Evolutionary conservation across 176 grass and related monocot species (phyloP).

Genomic region (Poa annua): DNA sequence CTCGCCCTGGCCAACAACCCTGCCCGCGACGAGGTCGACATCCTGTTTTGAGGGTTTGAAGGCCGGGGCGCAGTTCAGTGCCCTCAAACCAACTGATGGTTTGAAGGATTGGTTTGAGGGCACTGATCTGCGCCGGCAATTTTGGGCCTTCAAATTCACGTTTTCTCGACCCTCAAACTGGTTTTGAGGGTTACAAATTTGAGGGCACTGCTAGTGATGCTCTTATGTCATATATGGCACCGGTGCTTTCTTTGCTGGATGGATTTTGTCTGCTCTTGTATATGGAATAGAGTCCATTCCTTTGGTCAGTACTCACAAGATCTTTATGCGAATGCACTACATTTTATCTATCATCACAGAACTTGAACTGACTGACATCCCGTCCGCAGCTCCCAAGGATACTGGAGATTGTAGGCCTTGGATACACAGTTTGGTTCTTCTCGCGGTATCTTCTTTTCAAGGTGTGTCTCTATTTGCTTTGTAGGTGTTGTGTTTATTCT

Average conservation of each 20-base stretch:
- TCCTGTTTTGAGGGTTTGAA: too few species aligned
- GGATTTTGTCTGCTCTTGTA: constrained; percentile 62
- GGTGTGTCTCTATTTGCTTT: constrained; percentile 29
- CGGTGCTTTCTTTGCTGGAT: constrained; percentile 57
- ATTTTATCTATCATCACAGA: background rate
- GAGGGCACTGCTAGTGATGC: too few species aligned
- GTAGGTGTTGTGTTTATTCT: background rate
- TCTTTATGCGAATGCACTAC: background rate
- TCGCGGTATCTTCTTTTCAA: constrained; percentile 64
- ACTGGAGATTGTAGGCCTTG: constrained; percentile 58
- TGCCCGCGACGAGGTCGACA: too few species aligned
- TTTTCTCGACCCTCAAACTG: too few species aligned
- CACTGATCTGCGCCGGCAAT: too few species aligned
- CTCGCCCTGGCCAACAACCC: too few species aligned
- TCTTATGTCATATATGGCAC: constrained; percentile 54
- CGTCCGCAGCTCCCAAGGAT: constrained; percentile 64
- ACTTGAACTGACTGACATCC: background rate
- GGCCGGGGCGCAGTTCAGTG: too few species aligned
- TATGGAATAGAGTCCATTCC: constrained; percentile 67
- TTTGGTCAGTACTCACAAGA: constrained; percentile 48
- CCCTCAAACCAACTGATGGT: too few species aligned
- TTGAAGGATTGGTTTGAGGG: too few species aligned
- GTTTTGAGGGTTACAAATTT: too few species aligned
- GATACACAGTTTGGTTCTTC: constrained; percentile 63
- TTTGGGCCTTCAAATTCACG: too few species aligned